These are phyloP conservation scores for Diospyros lotus DNA, from an alignment of 148 eudicot genomes.

Conservation along the genomic window DNA sequence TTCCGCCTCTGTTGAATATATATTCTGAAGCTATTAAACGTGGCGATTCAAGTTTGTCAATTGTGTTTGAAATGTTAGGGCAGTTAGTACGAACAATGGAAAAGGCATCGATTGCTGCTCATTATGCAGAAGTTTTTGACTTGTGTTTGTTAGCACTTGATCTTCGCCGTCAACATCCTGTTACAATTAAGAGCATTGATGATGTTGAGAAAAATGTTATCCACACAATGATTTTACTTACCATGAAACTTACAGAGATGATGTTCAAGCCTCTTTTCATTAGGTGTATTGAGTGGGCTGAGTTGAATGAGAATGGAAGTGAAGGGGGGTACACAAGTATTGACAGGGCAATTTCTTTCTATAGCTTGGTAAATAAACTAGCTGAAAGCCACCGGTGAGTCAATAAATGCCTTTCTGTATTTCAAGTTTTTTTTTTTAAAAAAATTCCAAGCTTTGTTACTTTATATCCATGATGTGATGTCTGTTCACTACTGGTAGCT, in stretches of 20 bases:
- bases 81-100: constrained; percentile 65
- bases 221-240: constrained; percentile 53
- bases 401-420: background rate
- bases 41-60: constrained; percentile 61
- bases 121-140: constrained; percentile 65
- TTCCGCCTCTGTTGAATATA: constrained; percentile 62
- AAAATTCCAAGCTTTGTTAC: background rate
- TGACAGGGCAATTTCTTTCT: constrained; percentile 68
- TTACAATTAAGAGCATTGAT: constrained; percentile 44
- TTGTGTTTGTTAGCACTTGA: constrained; percentile 79
- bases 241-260: constrained; percentile 89
- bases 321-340: constrained; percentile 33
- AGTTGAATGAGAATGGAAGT: constrained; percentile 36
- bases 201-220: constrained; percentile 66
- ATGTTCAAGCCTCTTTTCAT: constrained; percentile 95
- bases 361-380: constrained; percentile 66
- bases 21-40: constrained; percentile 62
- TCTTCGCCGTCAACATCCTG: constrained; percentile 64
- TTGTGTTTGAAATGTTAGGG: constrained; percentile 66
- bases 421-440: background rate
- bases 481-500: background rate
- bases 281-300: constrained; percentile 82
- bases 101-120: constrained; percentile 51
- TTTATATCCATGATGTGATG: background rate
- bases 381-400: constrained; percentile 81